These are phyloP conservation scores for Pholiota adiposa DNA, from an alignment of 1,284 basidiomycete species.

Conservation along the genomic window DNA sequence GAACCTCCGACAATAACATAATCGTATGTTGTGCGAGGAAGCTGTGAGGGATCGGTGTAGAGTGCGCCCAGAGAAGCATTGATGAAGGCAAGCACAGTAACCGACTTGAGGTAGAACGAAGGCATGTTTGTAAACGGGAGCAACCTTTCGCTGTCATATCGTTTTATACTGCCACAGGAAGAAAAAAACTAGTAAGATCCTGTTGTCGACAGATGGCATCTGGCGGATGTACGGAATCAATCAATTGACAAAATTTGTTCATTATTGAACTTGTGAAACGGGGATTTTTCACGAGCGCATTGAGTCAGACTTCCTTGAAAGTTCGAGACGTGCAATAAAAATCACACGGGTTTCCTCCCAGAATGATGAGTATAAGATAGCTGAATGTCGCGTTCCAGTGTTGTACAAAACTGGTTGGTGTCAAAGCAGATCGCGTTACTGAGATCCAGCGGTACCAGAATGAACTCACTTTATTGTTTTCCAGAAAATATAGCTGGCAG, in stretches of 20 bases:
- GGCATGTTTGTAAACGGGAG: not conserved
- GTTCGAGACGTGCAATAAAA: not conserved
- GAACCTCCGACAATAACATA: conserved; percentile 12
- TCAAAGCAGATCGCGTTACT: not conserved
- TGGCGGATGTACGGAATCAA: not conserved
- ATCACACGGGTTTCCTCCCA: not conserved
- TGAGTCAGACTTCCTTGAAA: not conserved
- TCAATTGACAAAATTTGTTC: not conserved
- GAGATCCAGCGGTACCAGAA: not conserved
- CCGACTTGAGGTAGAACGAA: not conserved
- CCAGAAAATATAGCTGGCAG: not conserved
- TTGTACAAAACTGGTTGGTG: not conserved
- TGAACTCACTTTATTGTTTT: not conserved
- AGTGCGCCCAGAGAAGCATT: not conserved
- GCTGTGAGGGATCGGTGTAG: not conserved
- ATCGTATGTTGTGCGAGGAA: not conserved
- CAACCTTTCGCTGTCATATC: not conserved
- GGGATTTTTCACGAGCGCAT: not conserved
- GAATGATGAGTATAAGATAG: not conserved
- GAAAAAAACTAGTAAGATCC: not conserved
- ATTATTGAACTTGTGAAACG: not conserved
- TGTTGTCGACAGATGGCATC: not conserved
- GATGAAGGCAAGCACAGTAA: not conserved
- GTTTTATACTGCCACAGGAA: not conserved
- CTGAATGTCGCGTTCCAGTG: not conserved